phyloP scores from a whole-genome alignment of 371 early-diverging fungal species.

The Entomophthora muscae region DNA sequence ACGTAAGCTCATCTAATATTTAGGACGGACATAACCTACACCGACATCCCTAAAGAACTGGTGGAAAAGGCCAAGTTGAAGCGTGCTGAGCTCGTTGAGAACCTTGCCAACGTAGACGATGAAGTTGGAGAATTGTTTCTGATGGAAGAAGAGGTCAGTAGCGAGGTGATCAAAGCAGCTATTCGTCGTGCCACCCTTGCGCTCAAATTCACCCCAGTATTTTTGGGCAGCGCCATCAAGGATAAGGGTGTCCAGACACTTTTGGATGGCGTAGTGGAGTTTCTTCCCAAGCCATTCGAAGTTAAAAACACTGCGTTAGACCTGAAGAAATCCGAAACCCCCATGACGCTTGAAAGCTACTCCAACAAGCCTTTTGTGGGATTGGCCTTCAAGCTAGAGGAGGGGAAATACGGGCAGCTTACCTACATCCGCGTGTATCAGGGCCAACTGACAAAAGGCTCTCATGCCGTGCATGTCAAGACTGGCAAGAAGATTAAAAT shows the following conservation, averaged over 20 bases:
- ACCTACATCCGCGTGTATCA: slow-evolving; percentile 95
- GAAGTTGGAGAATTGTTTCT: slow-evolving; percentile 68
- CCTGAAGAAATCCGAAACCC: slow-evolving; percentile 38
- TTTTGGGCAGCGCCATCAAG: slow-evolving; percentile 81
- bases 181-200: slow-evolving; percentile 64
- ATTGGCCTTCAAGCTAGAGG: slow-evolving; percentile 89
- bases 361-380: slow-evolving; percentile 65
- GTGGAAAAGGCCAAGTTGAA: slow-evolving; percentile 49
- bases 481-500: slow-evolving; percentile 92
- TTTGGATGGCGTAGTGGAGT: slow-evolving; percentile 51
- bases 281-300: slow-evolving; percentile 62
- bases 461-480: slow-evolving; percentile 67
- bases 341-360: slow-evolving; percentile 30
- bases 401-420: slow-evolving; percentile 88
- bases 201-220: slow-evolving; percentile 63
- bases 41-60: slow-evolving; percentile 63
- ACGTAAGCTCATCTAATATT: background rate
- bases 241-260: slow-evolving; percentile 67
- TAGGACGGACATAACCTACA: slow-evolving; percentile 41
- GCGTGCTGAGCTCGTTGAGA: slow-evolving; percentile 60
- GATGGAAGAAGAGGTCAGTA: slow-evolving; percentile 50
- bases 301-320: slow-evolving; percentile 60
- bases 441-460: slow-evolving; percentile 76
- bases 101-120: slow-evolving; percentile 75
- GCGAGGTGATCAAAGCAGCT: slow-evolving; percentile 45